Evolutionary conservation across 140 eudicot species (phyloP), one percentile per base, ranked within the genome.

Genomic region (Oenanthe javanica): DNA sequence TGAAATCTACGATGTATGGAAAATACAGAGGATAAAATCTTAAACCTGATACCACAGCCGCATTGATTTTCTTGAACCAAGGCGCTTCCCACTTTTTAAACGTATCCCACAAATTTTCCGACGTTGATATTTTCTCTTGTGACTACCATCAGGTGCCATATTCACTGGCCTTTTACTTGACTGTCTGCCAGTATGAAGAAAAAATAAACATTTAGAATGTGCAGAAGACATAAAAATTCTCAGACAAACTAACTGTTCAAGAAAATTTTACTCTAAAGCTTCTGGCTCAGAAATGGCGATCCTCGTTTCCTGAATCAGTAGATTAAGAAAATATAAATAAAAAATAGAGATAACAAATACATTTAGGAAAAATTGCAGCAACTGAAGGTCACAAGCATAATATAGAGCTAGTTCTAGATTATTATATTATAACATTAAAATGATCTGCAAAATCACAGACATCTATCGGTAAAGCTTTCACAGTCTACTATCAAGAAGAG

Each of bases 1-100:
- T 7, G 14, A 75, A 18, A 9, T 15, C 19, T n/a, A 72, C 46
- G 15, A 43, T 42, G 42, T 16, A 23, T 48, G 42, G 1, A n/a
- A 48, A 75, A 47, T 48, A n/a, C 9, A n/a, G 7, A 46, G 38
- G 10, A 25, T n/a, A 75, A 25, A 72, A 6, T n/a, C 10, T 5
- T 46, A 25, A 75, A 75, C 78, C 78, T 75, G 31, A 27, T 75
- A 23, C n/a, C 5, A 75, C 78, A 75, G 78, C 42, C 91, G 89
- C 47, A 84, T 81, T 82, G 91, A 88, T 79, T 85, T 81, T 81
- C 91, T 77, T 40, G 81, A 45, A 48, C 84, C 84, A 79, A 85
- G 61, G 40, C 75, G 48, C 70, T 81, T 80, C 31, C 86, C 86
- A 83, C 84, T 79, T 83, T 88, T 88, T 79, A 88, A 79, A 83